Evolutionary conservation across 257 asterid species (phyloP).

Genomic region (Leonotis leonurus): DNA sequence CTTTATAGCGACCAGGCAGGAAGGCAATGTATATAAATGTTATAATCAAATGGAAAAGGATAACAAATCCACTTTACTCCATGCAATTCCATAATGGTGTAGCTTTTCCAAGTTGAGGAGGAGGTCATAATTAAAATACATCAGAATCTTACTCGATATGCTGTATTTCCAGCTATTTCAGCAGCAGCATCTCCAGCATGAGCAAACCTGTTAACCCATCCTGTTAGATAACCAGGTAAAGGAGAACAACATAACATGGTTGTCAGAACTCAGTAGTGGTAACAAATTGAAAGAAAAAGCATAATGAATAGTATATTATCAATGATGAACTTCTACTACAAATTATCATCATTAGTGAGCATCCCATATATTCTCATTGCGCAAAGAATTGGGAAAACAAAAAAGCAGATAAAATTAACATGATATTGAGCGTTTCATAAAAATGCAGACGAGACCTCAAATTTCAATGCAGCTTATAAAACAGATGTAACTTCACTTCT

Average conservation of each 20-base stretch:
- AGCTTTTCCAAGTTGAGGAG: not conserved
- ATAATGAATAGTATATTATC: not conserved
- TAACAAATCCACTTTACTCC: not conserved
- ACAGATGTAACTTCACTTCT: not conserved
- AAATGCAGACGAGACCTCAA: not conserved
- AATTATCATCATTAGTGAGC: not conserved
- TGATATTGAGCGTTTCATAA: not conserved
- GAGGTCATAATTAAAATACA: not conserved
- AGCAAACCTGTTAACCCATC: slow-evolving; percentile 97
- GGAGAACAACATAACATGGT: not conserved
- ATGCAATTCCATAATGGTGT: not conserved
- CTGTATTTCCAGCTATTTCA: slow-evolving; percentile 91
- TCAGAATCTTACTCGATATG: slow-evolving; percentile 54
- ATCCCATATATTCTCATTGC: not conserved
- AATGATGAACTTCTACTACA: not conserved
- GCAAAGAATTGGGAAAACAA: not conserved
- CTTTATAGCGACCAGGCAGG: not conserved
- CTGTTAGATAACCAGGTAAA: slow-evolving; percentile 30
- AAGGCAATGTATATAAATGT: not conserved
- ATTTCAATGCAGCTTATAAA: not conserved
- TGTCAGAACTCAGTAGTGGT: not conserved
- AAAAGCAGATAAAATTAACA: not conserved
- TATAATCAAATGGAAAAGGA: not conserved
- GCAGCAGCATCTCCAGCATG: slow-evolving; percentile 91
- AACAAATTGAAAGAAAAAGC: not conserved